phyloP scores from a whole-genome alignment of 73 alveolate species.

The Paraurostyla sp. region DNA sequence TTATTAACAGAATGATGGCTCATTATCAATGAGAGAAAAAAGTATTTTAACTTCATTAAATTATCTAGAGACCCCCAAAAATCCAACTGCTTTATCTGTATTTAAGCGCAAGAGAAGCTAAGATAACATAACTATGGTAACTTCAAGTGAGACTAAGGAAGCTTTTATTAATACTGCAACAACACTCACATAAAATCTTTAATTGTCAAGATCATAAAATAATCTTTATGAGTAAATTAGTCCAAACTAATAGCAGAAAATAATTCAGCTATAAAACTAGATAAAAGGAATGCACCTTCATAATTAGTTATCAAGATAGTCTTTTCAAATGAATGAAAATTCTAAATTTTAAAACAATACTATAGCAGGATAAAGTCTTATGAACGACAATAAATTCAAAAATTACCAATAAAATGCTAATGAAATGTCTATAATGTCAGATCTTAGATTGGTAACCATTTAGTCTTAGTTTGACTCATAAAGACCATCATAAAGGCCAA shows the following conservation, averaged over 20 bases:
- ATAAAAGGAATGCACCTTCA: no score
- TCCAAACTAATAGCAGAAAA: not conserved
- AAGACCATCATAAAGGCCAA: no score
- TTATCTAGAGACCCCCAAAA: not conserved
- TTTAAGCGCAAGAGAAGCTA: constrained; percentile 5
- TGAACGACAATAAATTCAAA: not conserved
- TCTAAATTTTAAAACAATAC: not conserved
- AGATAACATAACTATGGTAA: not conserved
- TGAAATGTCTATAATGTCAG: constrained; percentile 1
- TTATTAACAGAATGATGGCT: constrained; percentile 3
- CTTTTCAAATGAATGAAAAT: no score
- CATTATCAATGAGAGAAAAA: no score
- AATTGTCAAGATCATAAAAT: not conserved
- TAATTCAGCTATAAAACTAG: not conserved
- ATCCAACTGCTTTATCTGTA: constrained; percentile 35
- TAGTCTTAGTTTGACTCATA: no score
- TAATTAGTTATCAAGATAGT: no score
- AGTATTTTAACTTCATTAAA: no score
- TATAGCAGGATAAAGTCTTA: not conserved
- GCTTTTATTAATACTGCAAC: constrained; percentile 4
- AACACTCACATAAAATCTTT: not conserved
- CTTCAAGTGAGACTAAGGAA: constrained; percentile 8
- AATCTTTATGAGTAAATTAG: not conserved
- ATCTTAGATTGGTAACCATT: not conserved
- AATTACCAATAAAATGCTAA: not conserved